phyloP scores from a whole-genome alignment of 2,329 filamentous ascomycete species.

The Phoma sp. region DNA sequence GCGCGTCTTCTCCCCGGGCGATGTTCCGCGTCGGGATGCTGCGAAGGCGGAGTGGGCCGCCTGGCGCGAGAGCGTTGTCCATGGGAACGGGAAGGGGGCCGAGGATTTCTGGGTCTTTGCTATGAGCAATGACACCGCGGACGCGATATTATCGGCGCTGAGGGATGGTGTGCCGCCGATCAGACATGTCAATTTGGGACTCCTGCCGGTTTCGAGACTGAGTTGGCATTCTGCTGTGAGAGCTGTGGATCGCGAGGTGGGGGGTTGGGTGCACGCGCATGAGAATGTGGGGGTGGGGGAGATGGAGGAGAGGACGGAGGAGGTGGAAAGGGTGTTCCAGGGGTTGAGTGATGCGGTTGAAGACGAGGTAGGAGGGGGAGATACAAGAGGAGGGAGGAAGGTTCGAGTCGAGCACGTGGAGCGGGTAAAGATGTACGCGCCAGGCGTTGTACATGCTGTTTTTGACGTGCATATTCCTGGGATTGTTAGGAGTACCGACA shows the following conservation, averaged over 20 bases:
- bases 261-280: constrained; percentile 66
- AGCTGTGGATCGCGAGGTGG: constrained; percentile 52
- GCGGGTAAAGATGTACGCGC: constrained; percentile 65
- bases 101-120: constrained; percentile 49
- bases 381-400: not conserved
- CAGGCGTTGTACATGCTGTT: constrained; percentile 67
- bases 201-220: constrained; percentile 59
- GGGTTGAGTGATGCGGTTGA: constrained; percentile 24
- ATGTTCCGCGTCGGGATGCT: not conserved
- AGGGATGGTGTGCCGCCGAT: constrained; percentile 43
- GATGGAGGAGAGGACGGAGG: constrained; percentile 29
- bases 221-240: constrained; percentile 58
- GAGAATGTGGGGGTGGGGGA: constrained; percentile 60
- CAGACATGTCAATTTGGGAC: constrained; percentile 64
- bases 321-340: constrained; percentile 51
- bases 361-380: not conserved
- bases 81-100: not conserved
- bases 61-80: not conserved
- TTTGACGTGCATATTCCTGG: constrained; percentile 55
- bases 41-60: not conserved
- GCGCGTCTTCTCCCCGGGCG: not conserved
- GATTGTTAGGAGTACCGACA: not conserved
- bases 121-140: constrained; percentile 48
- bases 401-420: constrained; percentile 57
- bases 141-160: not conserved